Evolutionary conservation across 495 filamentous ascomycete genomes (phyloP).

Genomic region (Penicillium coprophilum): DNA sequence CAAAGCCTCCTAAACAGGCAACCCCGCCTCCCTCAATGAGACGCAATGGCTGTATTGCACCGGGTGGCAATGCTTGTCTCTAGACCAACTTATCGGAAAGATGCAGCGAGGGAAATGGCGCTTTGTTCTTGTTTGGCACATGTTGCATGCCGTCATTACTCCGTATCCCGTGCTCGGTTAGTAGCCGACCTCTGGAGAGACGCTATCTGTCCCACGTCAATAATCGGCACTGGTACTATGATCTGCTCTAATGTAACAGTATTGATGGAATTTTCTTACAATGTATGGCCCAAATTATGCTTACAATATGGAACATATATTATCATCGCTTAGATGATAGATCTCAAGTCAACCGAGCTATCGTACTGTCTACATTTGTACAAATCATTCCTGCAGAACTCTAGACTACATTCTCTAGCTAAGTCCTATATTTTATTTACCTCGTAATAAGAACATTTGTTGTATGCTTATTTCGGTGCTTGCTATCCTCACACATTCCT

Average conservation of each 20-base stretch:
- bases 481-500: not conserved
- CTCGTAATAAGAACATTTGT: not conserved
- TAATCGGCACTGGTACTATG: not conserved
- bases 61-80: not conserved
- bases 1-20: not conserved
- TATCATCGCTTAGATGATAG: too few species aligned
- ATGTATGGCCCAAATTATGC: too few species aligned
- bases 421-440: not conserved
- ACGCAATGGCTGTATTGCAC: not conserved
- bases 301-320: too few species aligned
- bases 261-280: not conserved
- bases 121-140: not conserved
- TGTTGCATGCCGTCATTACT: conserved; percentile 1
- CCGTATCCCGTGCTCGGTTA: not conserved
- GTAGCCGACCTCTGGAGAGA: not conserved
- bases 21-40: not conserved
- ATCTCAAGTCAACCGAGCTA: not conserved
- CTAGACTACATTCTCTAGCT: too few species aligned
- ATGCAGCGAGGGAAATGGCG: not conserved
- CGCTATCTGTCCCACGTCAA: not conserved
- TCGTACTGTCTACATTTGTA: not conserved
- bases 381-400: too few species aligned
- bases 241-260: not conserved
- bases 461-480: not conserved
- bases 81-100: not conserved